Evolutionary conservation across 805 yeast genomes (phyloP), one percentile per base, ranked within the genome.

Genomic region (Jamesozyma rosinii): DNA sequence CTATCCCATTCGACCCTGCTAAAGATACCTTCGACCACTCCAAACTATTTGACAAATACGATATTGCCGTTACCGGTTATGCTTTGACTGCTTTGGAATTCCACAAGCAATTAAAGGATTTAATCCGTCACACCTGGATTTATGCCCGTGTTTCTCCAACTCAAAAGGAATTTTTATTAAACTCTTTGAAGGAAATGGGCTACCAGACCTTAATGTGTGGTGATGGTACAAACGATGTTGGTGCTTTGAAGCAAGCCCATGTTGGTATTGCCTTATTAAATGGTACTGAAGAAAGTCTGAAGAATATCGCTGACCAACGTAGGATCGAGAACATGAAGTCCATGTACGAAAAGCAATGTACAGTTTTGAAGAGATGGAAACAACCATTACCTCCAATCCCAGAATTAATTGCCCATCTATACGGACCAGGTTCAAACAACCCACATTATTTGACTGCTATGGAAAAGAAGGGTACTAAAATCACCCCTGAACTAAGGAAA

Each of bases 161-260:
- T 21, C 98, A 92, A 69, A 92, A 92, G 68, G 98, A 92, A 66
- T 87, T 83, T 52, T 80, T 92, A 54, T 72, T 92, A 57, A 81
- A 79, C 48, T 76, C 88, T 32, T 76, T 86, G 63, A 92, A 90
- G 64, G 81, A 78, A 49, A 74, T 86, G 62, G 96, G 96, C 21
- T 92, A 90, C 67, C 83, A 78, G 59, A 92, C 97, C 20, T 74
- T 92, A 55, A 92, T 92, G 98, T 92, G 98, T 68, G 98, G 98
- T 72, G 98, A 92, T 68, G 98, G 98, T 67, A 92, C 98, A n/a
- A 92, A 92, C 61, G 98, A 92, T 71, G 98, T 92, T 40, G 98
- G 98, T 66, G 98, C 98, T 43, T 76, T 92, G 67, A 92, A 92
- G 65, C 97, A 92, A 70, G 97, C 98, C 2, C 95, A 92, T 59